Conservation (phyloP, 805 yeast species). For the Schwanniomyces polymorphus region DNA sequence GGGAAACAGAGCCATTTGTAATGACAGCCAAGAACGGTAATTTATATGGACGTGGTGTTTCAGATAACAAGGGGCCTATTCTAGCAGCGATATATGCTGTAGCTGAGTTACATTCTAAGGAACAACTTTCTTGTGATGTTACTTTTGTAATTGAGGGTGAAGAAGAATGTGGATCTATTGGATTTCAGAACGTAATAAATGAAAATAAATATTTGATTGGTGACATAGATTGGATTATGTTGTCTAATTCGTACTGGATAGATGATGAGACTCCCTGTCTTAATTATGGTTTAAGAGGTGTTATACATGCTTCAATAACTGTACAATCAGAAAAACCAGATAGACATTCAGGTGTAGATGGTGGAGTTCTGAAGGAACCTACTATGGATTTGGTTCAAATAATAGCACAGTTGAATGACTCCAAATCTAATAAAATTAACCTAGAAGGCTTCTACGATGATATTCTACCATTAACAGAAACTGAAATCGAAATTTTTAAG, state of each 20-base stretch:
- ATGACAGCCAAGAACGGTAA: conserved; percentile 81
- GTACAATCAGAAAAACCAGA: conserved; percentile 78
- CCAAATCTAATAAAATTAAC: conserved; percentile 40
- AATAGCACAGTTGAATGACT: conserved; percentile 61
- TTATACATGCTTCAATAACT: conserved; percentile 73
- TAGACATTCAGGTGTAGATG: conserved; percentile 95
- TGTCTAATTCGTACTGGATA: conserved; percentile 93
- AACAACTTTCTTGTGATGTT: conserved; percentile 65
- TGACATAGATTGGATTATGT: conserved; percentile 80
- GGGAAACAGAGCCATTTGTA: conserved; percentile 80
- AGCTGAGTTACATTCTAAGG: conserved; percentile 59
- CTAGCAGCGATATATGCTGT: conserved; percentile 86
- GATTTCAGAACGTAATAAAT: conserved; percentile 70
- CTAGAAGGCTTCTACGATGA: conserved; percentile 74
- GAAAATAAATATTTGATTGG: conserved; percentile 51
- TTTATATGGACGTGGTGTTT: conserved; percentile 86
- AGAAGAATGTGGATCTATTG: conserved; percentile 90
- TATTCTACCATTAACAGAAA: conserved; percentile 54
- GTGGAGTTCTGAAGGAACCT: conserved; percentile 89
- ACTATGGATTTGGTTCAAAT: conserved; percentile 79
- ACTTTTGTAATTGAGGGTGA: conserved; percentile 90
- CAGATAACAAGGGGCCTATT: conserved; percentile 94
- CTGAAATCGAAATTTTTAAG: conserved; percentile 62
- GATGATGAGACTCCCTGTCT: conserved; percentile 87
- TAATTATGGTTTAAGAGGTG: conserved; percentile 93